A percentile compares a stretch with the other conserved stretches of the same genome.
Conservation (phyloP, 164 flowering plant genomes). For the Nymphaea thermarum region DNA sequence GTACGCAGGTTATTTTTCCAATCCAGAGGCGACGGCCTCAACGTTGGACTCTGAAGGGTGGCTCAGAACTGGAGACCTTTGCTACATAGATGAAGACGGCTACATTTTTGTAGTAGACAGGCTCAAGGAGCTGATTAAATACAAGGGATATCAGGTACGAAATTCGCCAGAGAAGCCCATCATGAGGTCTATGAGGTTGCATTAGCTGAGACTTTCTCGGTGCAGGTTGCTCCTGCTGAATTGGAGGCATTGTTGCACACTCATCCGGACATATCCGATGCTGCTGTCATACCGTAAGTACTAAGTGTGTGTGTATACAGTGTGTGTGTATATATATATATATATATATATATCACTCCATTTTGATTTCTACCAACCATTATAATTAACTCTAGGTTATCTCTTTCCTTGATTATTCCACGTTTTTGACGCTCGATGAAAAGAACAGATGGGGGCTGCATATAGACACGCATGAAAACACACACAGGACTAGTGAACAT, state of each 20-base stretch:
- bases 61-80: constrained; percentile 86
- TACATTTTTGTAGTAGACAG: constrained; percentile 81
- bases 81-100: constrained; percentile 84
- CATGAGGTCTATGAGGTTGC: neutral
- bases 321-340: neutral
- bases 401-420: no score
- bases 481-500: no score
- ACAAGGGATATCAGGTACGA: constrained; percentile 89
- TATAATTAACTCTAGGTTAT: neutral
- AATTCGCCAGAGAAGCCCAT: neutral
- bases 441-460: no score
- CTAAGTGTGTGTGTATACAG: neutral
- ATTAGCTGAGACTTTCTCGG: neutral
- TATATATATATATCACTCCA: no score
- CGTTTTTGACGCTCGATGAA: no score
- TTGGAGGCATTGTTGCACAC: constrained; percentile 15
- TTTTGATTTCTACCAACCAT: neutral
- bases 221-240: constrained; percentile 92
- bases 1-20: constrained; percentile 61
- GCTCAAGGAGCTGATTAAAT: constrained; percentile 88
- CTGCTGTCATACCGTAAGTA: constrained; percentile 91
- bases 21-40: constrained; percentile 61
- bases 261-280: constrained; percentile 68
- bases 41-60: constrained; percentile 71
- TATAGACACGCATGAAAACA: no score